phyloP scores from a whole-genome alignment of 768 basidiomycete species.

The Lentinula sp. region DNA sequence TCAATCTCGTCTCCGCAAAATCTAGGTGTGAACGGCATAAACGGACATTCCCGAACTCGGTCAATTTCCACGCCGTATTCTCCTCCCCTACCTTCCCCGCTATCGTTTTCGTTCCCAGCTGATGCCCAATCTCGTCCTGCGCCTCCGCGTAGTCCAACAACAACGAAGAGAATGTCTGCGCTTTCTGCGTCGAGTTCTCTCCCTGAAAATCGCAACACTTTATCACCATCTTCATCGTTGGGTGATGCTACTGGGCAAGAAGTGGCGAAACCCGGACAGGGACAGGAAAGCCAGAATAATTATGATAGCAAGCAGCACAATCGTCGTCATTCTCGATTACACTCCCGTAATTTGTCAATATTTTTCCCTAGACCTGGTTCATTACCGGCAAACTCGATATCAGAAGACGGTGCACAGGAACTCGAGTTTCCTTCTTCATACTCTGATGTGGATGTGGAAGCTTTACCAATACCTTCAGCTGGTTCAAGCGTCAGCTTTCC shows the following conservation, averaged over 20 bases:
- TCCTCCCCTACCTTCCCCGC: conserved; percentile 13
- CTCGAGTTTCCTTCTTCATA: conserved; percentile 31
- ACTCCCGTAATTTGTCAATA: conserved; percentile 87
- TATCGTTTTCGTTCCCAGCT: conserved; percentile 27
- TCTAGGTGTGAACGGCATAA: background rate
- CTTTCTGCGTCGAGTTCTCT: conserved; percentile 4
- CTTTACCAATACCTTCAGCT: conserved; percentile 40
- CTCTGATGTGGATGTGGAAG: conserved; percentile 23
- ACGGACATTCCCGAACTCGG: conserved; percentile 11
- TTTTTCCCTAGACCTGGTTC: conserved; percentile 85
- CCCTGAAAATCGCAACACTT: conserved; percentile 14
- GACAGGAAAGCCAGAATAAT: conserved; percentile 14
- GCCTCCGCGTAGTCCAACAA: background rate
- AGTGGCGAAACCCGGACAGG: conserved; percentile 5
- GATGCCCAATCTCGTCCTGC: conserved; percentile 11
- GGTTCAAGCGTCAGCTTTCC: conserved; percentile 32
- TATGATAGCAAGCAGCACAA: conserved; percentile 15
- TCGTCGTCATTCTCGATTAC: conserved; percentile 64
- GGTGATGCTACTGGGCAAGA: conserved; percentile 1
- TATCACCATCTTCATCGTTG: no score
- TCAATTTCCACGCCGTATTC: conserved; percentile 14
- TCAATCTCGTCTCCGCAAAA: conserved; percentile 15
- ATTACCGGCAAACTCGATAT: conserved; percentile 51
- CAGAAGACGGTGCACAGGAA: conserved; percentile 62
- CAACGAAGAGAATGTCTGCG: background rate